These are phyloP conservation scores for Aspergillaceae sp. DNA, from an alignment of 2,329 filamentous ascomycete species.

Conservation along the genomic window DNA sequence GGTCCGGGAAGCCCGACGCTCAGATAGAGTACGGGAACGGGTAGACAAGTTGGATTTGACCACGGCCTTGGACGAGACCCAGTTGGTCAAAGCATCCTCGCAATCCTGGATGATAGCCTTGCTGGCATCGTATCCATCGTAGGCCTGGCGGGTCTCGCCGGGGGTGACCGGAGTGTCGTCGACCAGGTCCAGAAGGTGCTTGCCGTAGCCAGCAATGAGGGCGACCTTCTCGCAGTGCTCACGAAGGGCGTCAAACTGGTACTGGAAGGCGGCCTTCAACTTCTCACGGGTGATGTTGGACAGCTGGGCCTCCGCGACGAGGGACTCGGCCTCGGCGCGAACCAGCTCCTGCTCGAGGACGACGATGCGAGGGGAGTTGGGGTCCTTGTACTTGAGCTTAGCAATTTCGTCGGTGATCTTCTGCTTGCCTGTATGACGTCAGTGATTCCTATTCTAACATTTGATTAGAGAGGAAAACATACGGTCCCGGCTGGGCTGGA, in stretches of 20 bases:
- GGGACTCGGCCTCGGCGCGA: slow-evolving; percentile 94
- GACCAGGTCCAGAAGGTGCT: slow-evolving; percentile 93
- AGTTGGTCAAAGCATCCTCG: slow-evolving; percentile 93
- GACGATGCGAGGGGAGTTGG: slow-evolving; percentile 93
- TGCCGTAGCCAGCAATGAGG: slow-evolving; percentile 94
- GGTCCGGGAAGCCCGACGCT: slow-evolving; percentile 61
- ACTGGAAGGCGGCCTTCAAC: slow-evolving; percentile 94
- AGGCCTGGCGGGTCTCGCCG: slow-evolving; percentile 88
- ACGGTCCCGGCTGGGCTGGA: slow-evolving; percentile 96
- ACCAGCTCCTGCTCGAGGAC: slow-evolving; percentile 98
- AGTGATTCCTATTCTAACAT: background rate
- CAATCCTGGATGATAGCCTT: slow-evolving; percentile 99
- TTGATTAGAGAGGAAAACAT: slow-evolving; percentile 32
- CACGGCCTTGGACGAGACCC: slow-evolving; percentile 83
- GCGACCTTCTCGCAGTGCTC: slow-evolving; percentile 98
- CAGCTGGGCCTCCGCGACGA: slow-evolving; percentile 93
- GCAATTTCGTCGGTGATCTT: slow-evolving; percentile 99
- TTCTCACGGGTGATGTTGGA: slow-evolving; percentile 99
- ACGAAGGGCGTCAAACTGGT: slow-evolving; percentile 94
- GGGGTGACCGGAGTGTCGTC: slow-evolving; percentile 96
- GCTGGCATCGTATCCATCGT: slow-evolving; percentile 96
- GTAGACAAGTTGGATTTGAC: slow-evolving; percentile 81
- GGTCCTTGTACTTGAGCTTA: slow-evolving; percentile 99
- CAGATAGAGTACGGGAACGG: slow-evolving; percentile 77
- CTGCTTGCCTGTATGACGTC: slow-evolving; percentile 64